Conservation (phyloP, 1,284 basidiomycete genomes). For the Moesziomyces globuligerus region DNA sequence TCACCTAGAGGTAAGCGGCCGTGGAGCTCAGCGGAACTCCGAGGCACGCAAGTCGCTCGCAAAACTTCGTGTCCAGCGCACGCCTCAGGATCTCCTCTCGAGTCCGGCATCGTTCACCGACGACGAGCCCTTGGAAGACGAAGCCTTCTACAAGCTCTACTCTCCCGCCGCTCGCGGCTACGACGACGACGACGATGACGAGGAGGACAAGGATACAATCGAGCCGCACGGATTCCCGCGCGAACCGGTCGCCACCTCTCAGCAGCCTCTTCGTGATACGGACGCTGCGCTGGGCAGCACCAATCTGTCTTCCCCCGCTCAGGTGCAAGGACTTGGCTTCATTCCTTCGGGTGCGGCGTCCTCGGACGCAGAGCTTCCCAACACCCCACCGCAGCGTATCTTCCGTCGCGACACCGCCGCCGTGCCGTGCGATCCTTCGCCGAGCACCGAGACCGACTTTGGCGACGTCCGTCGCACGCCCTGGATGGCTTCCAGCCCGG, state of each 20-base stretch:
- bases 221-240: too few relatives aligned
- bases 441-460: slow-evolving; percentile 39
- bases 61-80: slow-evolving; percentile 9
- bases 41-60: slow-evolving; percentile 6
- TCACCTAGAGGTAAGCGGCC: background rate
- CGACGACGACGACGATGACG: slow-evolving; percentile 31
- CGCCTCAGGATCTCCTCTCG: slow-evolving; percentile 22
- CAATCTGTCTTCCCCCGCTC: background rate
- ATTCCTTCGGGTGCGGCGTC: background rate
- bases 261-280: too few relatives aligned
- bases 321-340: slow-evolving; percentile 17
- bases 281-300: too few relatives aligned
- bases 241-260: too few relatives aligned
- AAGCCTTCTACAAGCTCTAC: slow-evolving; percentile 47
- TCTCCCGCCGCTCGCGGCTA: slow-evolving; percentile 26
- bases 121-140: slow-evolving; percentile 39
- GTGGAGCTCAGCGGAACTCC: slow-evolving; percentile 8
- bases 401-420: slow-evolving; percentile 25
- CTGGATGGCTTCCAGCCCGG: slow-evolving; percentile 26
- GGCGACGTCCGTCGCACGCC: slow-evolving; percentile 35
- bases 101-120: slow-evolving; percentile 29
- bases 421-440: slow-evolving; percentile 37
- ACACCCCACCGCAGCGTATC: slow-evolving; percentile 26
- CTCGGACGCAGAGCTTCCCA: slow-evolving; percentile 3
- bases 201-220: slow-evolving; percentile 1